A percentile compares a stretch with the other conserved stretches of the same genome.
These are phyloP conservation scores for Plasmodium billcollinsi DNA, from an alignment of 169 alveolate genomes.

Conservation along the genomic window DNA sequence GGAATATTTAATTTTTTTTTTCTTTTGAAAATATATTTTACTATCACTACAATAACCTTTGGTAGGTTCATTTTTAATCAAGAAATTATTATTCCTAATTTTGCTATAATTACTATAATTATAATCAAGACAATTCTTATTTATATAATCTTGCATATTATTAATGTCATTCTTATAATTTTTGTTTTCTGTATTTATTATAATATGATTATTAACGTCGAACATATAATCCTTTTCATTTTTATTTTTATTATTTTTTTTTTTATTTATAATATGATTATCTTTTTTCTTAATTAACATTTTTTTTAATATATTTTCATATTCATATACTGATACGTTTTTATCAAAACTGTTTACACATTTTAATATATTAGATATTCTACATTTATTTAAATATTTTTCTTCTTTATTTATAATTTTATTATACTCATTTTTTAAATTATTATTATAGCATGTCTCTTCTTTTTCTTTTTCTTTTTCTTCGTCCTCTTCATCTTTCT, in stretches of 20 bases:
- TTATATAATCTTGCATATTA: background rate
- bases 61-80: background rate
- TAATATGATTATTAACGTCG: background rate
- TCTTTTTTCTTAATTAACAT: background rate
- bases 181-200: background rate
- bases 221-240: background rate
- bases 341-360: background rate
- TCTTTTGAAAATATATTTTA: constrained; percentile 10
- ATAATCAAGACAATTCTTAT: background rate
- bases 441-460: background rate
- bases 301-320: constrained; percentile 5
- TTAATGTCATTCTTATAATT: background rate
- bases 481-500: background rate
- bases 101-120: background rate
- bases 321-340: constrained; percentile 5
- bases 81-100: background rate
- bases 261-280: background rate
- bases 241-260: background rate
- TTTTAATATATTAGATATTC: constrained; percentile 9
- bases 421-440: background rate
- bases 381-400: background rate
- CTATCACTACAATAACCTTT: constrained; percentile 28
- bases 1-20: constrained; percentile 10
- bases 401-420: constrained; percentile 3
- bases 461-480: background rate